Evolutionary conservation across 306 rosid species (phyloP).

Genomic region (Ammopiptanthus mongolicus): DNA sequence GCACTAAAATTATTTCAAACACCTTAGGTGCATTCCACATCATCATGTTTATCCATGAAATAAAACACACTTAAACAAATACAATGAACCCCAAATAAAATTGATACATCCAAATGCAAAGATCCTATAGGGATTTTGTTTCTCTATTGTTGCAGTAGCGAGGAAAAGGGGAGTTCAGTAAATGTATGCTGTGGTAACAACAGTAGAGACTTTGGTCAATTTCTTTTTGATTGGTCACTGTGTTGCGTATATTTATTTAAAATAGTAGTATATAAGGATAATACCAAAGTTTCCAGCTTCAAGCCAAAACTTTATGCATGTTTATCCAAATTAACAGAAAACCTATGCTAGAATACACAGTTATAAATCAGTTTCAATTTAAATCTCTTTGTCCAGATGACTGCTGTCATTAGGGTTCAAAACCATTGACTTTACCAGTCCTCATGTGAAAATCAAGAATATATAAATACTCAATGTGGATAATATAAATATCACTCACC

Average conservation of each 20-base stretch:
- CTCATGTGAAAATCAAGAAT: background rate
- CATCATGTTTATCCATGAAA: background rate
- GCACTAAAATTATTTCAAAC: background rate
- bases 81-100: background rate
- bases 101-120: background rate
- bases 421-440: background rate
- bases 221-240: background rate
- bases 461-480: background rate
- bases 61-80: background rate
- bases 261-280: background rate
- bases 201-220: background rate
- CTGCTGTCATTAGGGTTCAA: background rate
- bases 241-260: background rate
- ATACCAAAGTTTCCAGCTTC: background rate
- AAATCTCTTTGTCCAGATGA: constrained; percentile 15
- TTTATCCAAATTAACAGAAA: background rate
- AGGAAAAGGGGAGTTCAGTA: background rate
- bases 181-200: background rate
- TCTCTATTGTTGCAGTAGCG: background rate
- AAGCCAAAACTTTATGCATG: background rate
- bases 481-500: constrained; percentile 48
- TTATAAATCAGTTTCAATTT: background rate
- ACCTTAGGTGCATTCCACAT: background rate
- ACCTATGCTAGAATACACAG: background rate
- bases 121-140: background rate